phyloP scores from a whole-genome alignment of 1,284 basidiomycete species.

The Flammula alnicola region DNA sequence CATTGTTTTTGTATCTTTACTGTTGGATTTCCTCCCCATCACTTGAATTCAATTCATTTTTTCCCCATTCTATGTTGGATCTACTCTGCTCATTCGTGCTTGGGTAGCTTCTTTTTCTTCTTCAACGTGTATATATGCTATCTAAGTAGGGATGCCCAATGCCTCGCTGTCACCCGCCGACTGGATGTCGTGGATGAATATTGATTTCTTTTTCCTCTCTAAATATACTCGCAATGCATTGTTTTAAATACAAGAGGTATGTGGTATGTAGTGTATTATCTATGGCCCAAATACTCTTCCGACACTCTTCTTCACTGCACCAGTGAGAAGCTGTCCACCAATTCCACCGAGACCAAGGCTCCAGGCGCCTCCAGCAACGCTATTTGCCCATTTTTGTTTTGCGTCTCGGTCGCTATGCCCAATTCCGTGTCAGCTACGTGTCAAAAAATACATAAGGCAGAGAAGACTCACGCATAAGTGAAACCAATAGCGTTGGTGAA shows the following conservation, averaged over 20 bases:
- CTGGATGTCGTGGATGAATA: slow-evolving; percentile 26
- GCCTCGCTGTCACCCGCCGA: slow-evolving; percentile 17
- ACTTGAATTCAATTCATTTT: slow-evolving; percentile 15
- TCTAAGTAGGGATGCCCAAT: slow-evolving; percentile 22
- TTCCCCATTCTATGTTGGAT: slow-evolving; percentile 10
- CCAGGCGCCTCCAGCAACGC: slow-evolving; percentile 66
- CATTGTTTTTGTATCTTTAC: slow-evolving; percentile 24
- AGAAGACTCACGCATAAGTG: slow-evolving; percentile 78
- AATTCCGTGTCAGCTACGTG: too few species aligned
- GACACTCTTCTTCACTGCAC: slow-evolving; percentile 82
- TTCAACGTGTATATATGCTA: slow-evolving; percentile 23
- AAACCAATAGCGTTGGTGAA: slow-evolving; percentile 91
- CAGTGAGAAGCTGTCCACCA: slow-evolving; percentile 78
- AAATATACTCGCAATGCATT: neutral
- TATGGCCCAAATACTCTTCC: slow-evolving; percentile 44
- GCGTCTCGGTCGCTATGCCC: slow-evolving; percentile 86
- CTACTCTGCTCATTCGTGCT: slow-evolving; percentile 7
- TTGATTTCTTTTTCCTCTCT: slow-evolving; percentile 14
- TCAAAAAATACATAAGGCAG: too few species aligned
- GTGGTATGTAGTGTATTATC: too few species aligned
- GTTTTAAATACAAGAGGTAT: slow-evolving; percentile 7
- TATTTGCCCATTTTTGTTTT: slow-evolving; percentile 82
- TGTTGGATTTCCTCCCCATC: slow-evolving; percentile 19
- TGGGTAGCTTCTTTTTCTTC: slow-evolving; percentile 2
- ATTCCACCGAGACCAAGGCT: slow-evolving; percentile 70